Evolutionary conservation across 164 flowering plant genomes (phyloP).

Genomic region (Litsea cubeba): DNA sequence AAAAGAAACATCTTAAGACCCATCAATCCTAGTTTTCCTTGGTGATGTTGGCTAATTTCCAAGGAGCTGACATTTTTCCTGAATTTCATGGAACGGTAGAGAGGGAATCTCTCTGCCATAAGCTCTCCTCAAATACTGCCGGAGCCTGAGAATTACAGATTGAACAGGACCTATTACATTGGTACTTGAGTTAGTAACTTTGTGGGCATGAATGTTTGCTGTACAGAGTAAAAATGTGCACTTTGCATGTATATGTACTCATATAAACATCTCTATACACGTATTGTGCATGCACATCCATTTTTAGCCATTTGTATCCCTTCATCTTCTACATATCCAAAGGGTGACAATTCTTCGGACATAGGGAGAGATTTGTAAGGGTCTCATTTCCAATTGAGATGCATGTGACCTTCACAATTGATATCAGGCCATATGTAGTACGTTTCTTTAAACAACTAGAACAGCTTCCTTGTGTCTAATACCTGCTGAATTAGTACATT

Average conservation of each 20-base stretch:
- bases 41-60: background rate
- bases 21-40: too few species aligned
- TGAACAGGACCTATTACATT: background rate
- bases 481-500: background rate
- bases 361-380: background rate
- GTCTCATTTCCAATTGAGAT: background rate
- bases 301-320: too few species aligned
- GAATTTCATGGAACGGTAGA: background rate
- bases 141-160: background rate
- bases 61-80: background rate
- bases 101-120: background rate
- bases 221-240: too few species aligned
- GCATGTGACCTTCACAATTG: background rate
- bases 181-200: too few species aligned
- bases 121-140: background rate
- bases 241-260: too few species aligned
- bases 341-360: too few species aligned
- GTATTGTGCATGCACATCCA: too few species aligned
- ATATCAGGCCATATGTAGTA: background rate
- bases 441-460: background rate
- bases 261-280: too few species aligned
- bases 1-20: too few species aligned
- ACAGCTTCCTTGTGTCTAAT: background rate
- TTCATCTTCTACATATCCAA: too few species aligned
- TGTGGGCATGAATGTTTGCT: too few species aligned